A percentile compares a stretch with the other conserved stretches of the same genome.
These are phyloP conservation scores for Fusarium solani-melongenae DNA, from an alignment of 2,329 filamentous ascomycete species.

Conservation along the genomic window DNA sequence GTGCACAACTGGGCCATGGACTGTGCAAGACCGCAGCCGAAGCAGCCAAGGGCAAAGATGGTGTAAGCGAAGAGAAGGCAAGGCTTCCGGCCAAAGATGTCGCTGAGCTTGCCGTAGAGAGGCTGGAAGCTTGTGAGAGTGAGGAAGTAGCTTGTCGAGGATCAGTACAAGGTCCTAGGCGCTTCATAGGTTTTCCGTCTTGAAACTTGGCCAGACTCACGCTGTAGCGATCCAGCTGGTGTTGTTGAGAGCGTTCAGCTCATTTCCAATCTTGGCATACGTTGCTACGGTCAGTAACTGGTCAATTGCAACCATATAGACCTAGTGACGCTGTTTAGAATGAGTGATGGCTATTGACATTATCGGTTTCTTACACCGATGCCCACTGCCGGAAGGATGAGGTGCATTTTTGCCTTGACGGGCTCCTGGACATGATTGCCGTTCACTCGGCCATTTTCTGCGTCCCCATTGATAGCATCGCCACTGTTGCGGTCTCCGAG, in stretches of 20 bases:
- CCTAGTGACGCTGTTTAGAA: slow-evolving; percentile 51
- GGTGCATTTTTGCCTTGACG: slow-evolving; percentile 50
- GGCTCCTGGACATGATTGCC: slow-evolving; percentile 7
- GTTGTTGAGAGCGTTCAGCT: slow-evolving; percentile 77
- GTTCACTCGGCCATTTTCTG: slow-evolving; percentile 20
- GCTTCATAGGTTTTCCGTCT: not conserved
- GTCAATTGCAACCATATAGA: slow-evolving; percentile 79
- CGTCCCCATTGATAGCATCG: slow-evolving; percentile 2
- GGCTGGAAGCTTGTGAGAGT: slow-evolving; percentile 81
- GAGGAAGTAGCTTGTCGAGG: slow-evolving; percentile 69
- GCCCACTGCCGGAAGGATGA: slow-evolving; percentile 52
- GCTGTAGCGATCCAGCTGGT: slow-evolving; percentile 78
- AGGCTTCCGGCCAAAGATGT: slow-evolving; percentile 77
- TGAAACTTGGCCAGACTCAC: slow-evolving; percentile 35
- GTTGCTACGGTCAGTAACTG: slow-evolving; percentile 82
- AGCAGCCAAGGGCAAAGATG: slow-evolving; percentile 73
- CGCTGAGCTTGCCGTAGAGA: slow-evolving; percentile 76
- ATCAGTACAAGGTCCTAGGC: not conserved
- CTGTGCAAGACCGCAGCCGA: slow-evolving; percentile 71
- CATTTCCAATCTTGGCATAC: slow-evolving; percentile 82
- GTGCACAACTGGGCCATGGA: slow-evolving; percentile 74
- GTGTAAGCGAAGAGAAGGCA: slow-evolving; percentile 73
- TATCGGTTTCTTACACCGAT: slow-evolving; percentile 46
- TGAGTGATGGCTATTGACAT: not conserved
- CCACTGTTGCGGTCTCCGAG: slow-evolving; percentile 25